A percentile compares a stretch with the other conserved stretches of the same genome.
Evolutionary conservation across 2,329 filamentous ascomycete species (phyloP).

Genomic region (Chaetomiaceae sp.): DNA sequence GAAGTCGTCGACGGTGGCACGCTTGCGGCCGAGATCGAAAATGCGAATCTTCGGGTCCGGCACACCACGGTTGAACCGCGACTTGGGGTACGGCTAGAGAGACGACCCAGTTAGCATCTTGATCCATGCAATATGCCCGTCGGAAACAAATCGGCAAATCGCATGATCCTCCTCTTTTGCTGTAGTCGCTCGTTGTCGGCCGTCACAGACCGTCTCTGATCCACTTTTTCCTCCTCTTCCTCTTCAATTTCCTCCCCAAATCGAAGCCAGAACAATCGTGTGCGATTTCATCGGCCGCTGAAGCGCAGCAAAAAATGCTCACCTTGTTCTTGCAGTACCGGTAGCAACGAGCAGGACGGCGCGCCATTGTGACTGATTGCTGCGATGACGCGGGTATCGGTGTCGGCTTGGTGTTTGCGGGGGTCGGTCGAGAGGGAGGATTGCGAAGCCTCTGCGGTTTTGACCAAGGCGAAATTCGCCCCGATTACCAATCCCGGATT

Average conservation of each 20-base stretch:
- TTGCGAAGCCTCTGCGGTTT: constrained; percentile 29
- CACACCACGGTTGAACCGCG: constrained; percentile 99
- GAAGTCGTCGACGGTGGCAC: constrained; percentile 98
- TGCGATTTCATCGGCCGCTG: not conserved
- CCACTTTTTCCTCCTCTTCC: not conserved
- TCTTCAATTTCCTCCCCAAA: no score
- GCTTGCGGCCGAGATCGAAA: constrained; percentile 98
- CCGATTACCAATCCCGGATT: constrained; percentile 40
- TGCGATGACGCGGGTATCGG: constrained; percentile 39
- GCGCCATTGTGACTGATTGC: constrained; percentile 86
- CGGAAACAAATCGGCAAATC: no score
- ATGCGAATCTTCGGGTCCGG: constrained; percentile 81
- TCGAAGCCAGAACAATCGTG: not conserved
- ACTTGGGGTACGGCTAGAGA: constrained; percentile 90
- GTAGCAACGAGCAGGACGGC: constrained; percentile 99
- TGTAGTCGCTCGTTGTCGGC: not conserved
- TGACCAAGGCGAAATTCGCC: constrained; percentile 26
- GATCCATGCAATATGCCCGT: not conserved
- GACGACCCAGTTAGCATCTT: constrained; percentile 54
- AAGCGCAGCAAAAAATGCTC: constrained; percentile 32
- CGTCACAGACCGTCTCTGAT: not conserved
- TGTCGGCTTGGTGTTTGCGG: constrained; percentile 35
- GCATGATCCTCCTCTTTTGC: constrained; percentile 9
- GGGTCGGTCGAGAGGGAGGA: constrained; percentile 24
- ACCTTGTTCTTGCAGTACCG: constrained; percentile 99